These are phyloP conservation scores for Nemania diffusa DNA, from an alignment of 2,329 filamentous ascomycete species.

Conservation along the genomic window DNA sequence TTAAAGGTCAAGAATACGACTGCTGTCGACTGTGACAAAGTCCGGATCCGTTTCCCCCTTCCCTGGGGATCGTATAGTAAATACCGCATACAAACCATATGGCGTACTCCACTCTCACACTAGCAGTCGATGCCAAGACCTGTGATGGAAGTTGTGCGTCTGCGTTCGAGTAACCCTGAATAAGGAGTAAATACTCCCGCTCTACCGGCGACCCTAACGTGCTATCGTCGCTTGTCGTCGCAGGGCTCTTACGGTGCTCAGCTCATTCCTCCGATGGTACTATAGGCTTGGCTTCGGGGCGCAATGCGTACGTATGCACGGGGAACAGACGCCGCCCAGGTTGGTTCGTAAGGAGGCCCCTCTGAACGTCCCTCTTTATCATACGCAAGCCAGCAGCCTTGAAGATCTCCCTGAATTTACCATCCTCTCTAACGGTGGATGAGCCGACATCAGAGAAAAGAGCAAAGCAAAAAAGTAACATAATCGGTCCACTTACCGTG, in stretches of 20 bases:
- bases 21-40: too few species aligned
- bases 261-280: neutral
- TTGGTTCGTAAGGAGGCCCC: neutral
- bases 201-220: neutral
- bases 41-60: neutral
- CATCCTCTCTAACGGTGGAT: slow-evolving; percentile 4
- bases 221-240: too few species aligned
- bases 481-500: neutral
- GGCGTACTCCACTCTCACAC: neutral
- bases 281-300: neutral
- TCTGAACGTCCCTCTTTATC: neutral
- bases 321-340: neutral
- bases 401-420: slow-evolving; percentile 10
- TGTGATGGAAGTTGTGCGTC: neutral
- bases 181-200: neutral
- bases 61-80: neutral
- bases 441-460: neutral
- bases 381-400: slow-evolving; percentile 8
- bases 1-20: too few species aligned
- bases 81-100: neutral
- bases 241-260: neutral
- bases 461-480: neutral
- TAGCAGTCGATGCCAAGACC: neutral
- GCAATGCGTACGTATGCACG: neutral
- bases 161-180: neutral